Percentiles rank a stretch among this genome's conserved stretches.
phyloP scores from a whole-genome alignment of 805 yeast species.

The Nakazawaea laoshanensis region DNA sequence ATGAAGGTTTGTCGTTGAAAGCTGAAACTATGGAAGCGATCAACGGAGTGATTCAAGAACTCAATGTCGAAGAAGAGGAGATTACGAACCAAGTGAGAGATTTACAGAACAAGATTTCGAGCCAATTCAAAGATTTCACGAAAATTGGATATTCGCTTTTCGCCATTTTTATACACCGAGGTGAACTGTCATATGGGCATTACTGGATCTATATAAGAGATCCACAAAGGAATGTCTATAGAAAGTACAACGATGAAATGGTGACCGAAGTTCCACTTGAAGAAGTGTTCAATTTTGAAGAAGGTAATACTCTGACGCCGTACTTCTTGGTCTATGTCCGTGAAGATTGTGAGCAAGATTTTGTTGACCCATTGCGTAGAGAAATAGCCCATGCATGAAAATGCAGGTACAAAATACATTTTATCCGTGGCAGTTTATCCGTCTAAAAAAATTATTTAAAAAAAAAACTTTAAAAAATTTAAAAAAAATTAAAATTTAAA shows the following conservation, averaged over 20 bases:
- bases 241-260: conserved; percentile 92
- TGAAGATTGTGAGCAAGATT: conserved; percentile 42
- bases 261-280: conserved; percentile 69
- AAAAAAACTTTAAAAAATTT: too few species aligned
- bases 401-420: conserved; percentile 1
- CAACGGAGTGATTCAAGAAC: conserved; percentile 31
- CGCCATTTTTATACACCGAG: conserved; percentile 91
- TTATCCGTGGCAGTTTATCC: too few species aligned
- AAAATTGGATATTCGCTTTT: conserved; percentile 73
- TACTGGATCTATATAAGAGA: conserved; percentile 94
- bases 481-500: too few species aligned
- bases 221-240: conserved; percentile 53
- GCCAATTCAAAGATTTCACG: conserved; percentile 55
- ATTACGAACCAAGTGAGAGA: conserved; percentile 29
- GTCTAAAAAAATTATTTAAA: too few species aligned
- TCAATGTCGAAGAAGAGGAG: conserved; percentile 15
- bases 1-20: conserved; percentile 34
- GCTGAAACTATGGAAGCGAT: conserved; percentile 37
- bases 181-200: conserved; percentile 94
- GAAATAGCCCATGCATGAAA: conserved; percentile 17
- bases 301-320: conserved; percentile 84
- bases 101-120: conserved; percentile 40
- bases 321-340: conserved; percentile 82
- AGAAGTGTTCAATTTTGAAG: conserved; percentile 60
- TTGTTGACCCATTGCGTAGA: conserved; percentile 62